A percentile compares a stretch with the other conserved stretches of the same genome.
Conservation (phyloP, 768 basidiomycete species). For the Tulasnella sp. region DNA sequence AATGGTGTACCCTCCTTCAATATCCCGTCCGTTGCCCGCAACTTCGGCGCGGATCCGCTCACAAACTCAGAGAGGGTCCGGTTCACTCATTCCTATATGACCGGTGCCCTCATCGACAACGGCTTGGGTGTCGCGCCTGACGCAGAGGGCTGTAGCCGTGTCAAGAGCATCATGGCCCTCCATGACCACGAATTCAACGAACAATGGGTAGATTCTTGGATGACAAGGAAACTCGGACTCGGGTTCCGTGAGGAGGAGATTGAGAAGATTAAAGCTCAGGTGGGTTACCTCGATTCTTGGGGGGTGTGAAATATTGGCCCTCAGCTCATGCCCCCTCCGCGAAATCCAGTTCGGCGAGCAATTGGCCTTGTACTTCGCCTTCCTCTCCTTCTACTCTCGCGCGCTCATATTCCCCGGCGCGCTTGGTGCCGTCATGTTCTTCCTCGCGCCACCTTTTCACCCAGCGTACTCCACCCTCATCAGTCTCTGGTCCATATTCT, state of each 20-base stretch:
- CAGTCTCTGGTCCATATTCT: conserved; percentile 72
- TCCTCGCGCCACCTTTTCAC: conserved; percentile 61
- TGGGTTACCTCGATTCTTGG: conserved; percentile 24
- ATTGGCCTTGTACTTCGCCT: conserved; percentile 80
- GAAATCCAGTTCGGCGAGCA: conserved; percentile 77
- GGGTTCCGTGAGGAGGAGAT: conserved; percentile 38
- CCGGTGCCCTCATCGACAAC: conserved; percentile 59
- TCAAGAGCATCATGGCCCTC: conserved; percentile 70
- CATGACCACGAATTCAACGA: conserved; percentile 79
- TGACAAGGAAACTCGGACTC: conserved; percentile 47
- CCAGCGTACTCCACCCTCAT: conserved; percentile 63
- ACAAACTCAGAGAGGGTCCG: conserved; percentile 70
- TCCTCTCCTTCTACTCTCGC: conserved; percentile 73
- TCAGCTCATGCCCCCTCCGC: too few species aligned
- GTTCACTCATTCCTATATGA: conserved; percentile 61
- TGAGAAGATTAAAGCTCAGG: conserved; percentile 63
- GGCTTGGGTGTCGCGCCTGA: conserved; percentile 75
- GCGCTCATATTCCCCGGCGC: conserved; percentile 65
- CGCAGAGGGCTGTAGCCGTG: conserved; percentile 60
- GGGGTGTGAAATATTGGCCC: too few species aligned
- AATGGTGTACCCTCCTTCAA: conserved; percentile 54
- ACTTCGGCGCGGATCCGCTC: conserved; percentile 29
- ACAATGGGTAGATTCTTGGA: conserved; percentile 68
- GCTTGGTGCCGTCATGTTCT: conserved; percentile 58
- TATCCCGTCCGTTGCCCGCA: conserved; percentile 27